These are phyloP conservation scores for Achaetomiella virescens DNA, from an alignment of 495 filamentous ascomycete species.

Conservation along the genomic window DNA sequence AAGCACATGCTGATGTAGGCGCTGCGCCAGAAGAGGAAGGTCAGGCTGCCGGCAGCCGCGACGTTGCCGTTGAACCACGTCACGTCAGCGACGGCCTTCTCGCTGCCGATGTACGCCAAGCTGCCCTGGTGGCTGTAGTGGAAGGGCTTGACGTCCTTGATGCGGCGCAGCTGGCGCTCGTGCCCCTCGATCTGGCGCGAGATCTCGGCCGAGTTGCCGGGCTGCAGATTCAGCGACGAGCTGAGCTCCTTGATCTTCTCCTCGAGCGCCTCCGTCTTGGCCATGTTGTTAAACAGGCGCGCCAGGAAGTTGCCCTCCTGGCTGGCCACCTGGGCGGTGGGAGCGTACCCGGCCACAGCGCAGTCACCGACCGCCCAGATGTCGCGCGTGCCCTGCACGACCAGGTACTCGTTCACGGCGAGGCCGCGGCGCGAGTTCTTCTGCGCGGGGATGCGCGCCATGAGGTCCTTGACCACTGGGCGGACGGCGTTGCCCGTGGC, in stretches of 20 bases:
- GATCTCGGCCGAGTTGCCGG: slow-evolving; percentile 53
- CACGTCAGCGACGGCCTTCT: slow-evolving; percentile 96
- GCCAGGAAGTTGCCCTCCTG: slow-evolving; percentile 96
- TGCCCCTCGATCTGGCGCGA: slow-evolving; percentile 74
- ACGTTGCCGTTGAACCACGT: slow-evolving; percentile 97
- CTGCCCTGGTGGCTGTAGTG: slow-evolving; percentile 96
- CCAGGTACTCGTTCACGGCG: slow-evolving; percentile 95
- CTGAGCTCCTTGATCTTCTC: slow-evolving; percentile 57
- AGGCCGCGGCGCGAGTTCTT: slow-evolving; percentile 92
- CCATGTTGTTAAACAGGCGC: slow-evolving; percentile 96
- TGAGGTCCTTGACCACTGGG: slow-evolving; percentile 80
- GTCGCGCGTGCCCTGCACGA: slow-evolving; percentile 93
- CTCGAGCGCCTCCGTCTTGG: slow-evolving; percentile 79
- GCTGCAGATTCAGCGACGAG: slow-evolving; percentile 43
- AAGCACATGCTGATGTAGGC: slow-evolving; percentile 99
- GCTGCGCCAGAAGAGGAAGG: slow-evolving; percentile 91
- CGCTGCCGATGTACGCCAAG: slow-evolving; percentile 95
- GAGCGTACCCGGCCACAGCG: slow-evolving; percentile 92
- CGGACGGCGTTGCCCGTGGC: slow-evolving; percentile 95
- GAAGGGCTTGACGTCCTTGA: slow-evolving; percentile 93
- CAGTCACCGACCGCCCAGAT: slow-evolving; percentile 84
- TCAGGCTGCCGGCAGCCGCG: slow-evolving; percentile 73
- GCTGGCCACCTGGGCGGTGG: slow-evolving; percentile 91
- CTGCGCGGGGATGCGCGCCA: slow-evolving; percentile 86
- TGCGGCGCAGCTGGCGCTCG: slow-evolving; percentile 77